Evolutionary conservation across 202 grass and related monocot genomes (phyloP).

Genomic region (Cymbopogon flexuosus): DNA sequence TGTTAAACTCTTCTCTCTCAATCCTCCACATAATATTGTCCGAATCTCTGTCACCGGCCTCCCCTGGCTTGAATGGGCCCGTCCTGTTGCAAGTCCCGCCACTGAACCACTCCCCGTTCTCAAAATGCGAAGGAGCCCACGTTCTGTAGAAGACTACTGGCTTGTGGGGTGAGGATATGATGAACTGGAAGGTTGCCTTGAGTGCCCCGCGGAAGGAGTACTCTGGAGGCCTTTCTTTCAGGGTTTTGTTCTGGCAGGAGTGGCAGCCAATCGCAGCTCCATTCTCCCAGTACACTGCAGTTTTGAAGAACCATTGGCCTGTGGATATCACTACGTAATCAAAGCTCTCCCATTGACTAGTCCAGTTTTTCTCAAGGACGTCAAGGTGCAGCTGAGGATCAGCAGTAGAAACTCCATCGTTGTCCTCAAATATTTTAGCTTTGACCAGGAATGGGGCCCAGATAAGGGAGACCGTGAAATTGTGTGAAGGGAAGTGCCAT

Average conservation of each 20-base stretch:
- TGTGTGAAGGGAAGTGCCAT: slow-evolving; percentile 69
- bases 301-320: slow-evolving; percentile 90
- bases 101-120: slow-evolving; percentile 71
- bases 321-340: slow-evolving; percentile 72
- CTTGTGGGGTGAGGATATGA: slow-evolving; percentile 48
- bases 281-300: slow-evolving; percentile 64
- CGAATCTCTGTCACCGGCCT: slow-evolving; percentile 35
- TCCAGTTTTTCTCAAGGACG: slow-evolving; percentile 55
- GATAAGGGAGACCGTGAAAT: slow-evolving; percentile 65
- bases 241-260: slow-evolving; percentile 51
- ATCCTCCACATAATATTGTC: slow-evolving; percentile 62
- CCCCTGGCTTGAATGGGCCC: slow-evolving; percentile 46
- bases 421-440: slow-evolving; percentile 80
- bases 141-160: slow-evolving; percentile 70
- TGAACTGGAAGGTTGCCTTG: slow-evolving; percentile 48
- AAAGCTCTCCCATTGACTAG: slow-evolving; percentile 48
- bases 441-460: slow-evolving; percentile 73
- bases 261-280: slow-evolving; percentile 55
- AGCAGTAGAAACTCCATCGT: slow-evolving; percentile 58
- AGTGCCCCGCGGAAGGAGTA: slow-evolving; percentile 48
- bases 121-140: slow-evolving; percentile 75
- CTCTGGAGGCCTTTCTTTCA: slow-evolving; percentile 42
- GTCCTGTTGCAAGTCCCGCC: slow-evolving; percentile 67
- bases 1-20: slow-evolving; percentile 64
- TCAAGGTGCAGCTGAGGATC: slow-evolving; percentile 65